phyloP scores from a whole-genome alignment of 495 filamentous ascomycete species.

The Trichoderma gamsii region DNA sequence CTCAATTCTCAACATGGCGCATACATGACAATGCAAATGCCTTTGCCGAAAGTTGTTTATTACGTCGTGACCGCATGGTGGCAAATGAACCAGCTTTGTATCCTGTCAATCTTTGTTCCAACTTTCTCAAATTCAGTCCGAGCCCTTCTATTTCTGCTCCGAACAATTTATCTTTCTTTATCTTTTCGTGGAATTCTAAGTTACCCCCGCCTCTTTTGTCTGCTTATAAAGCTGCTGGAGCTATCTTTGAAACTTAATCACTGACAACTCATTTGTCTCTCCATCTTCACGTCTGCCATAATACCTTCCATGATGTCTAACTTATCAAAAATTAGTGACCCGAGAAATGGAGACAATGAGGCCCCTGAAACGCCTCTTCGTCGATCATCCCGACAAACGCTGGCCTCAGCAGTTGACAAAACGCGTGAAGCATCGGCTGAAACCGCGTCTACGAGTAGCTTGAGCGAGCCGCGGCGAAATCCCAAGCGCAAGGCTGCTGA shows the following conservation, averaged over 20 bases:
- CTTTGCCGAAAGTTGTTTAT: background rate
- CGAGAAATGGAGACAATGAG: background rate
- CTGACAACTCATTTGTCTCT: background rate
- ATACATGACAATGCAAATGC: too few relatives aligned
- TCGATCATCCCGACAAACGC: background rate
- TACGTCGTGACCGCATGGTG: too few relatives aligned
- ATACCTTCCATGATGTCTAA: background rate
- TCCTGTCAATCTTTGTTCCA: too few relatives aligned
- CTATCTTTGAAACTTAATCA: background rate
- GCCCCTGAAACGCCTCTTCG: background rate
- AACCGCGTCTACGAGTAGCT: background rate
- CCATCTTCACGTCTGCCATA: background rate
- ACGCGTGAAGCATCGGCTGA: background rate
- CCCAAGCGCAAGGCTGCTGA: slow-evolving; percentile 35
- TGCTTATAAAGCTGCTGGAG: background rate
- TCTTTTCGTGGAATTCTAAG: too few relatives aligned
- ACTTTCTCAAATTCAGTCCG: too few relatives aligned
- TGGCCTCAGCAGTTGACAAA: background rate
- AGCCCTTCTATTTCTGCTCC: too few relatives aligned
- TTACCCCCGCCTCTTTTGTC: background rate
- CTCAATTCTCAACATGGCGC: background rate
- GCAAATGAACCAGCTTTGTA: too few relatives aligned
- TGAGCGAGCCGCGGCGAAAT: slow-evolving; percentile 28
- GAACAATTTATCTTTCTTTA: too few relatives aligned
- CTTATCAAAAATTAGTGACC: background rate